phyloP scores from a whole-genome alignment of 2,329 filamentous ascomycete genomes.

The Aspergillus tanneri region DNA sequence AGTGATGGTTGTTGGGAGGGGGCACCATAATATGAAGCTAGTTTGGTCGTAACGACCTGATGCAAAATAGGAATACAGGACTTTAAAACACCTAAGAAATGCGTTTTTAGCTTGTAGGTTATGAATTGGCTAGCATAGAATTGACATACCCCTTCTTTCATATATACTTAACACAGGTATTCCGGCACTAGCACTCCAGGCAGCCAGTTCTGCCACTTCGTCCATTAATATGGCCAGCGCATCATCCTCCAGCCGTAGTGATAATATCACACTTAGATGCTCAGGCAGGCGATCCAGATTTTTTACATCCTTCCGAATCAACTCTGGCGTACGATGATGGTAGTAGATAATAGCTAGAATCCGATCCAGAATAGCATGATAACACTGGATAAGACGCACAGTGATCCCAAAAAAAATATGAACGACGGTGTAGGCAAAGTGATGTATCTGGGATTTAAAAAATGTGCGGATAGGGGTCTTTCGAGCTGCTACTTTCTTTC shows the following conservation, averaged over 20 bases:
- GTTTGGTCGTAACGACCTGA: conserved; percentile 72
- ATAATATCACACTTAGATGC: conserved; percentile 85
- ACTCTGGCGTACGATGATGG: conserved; percentile 90
- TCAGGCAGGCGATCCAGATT: conserved; percentile 71
- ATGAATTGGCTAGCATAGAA: background rate
- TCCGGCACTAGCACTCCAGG: conserved; percentile 88
- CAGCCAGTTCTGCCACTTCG: conserved; percentile 85
- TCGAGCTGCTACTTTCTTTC: conserved; percentile 24
- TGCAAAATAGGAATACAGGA: conserved; percentile 84
- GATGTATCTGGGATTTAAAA: conserved; percentile 45
- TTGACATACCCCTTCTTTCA: conserved; percentile 74
- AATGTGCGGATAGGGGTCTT: conserved; percentile 47
- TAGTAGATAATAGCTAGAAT: conserved; percentile 83
- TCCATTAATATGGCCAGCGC: conserved; percentile 82
- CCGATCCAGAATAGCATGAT: conserved; percentile 74
- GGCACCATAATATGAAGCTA: conserved; percentile 83
- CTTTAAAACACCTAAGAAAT: conserved; percentile 72
- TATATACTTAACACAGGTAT: conserved; percentile 88
- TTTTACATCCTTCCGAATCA: conserved; percentile 84
- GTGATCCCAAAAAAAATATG: conserved; percentile 86
- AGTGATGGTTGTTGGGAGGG: conserved; percentile 64
- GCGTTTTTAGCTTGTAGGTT: conserved; percentile 10
- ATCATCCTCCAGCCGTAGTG: conserved; percentile 65
- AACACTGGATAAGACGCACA: conserved; percentile 75
- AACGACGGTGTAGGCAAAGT: conserved; percentile 46